Evolutionary conservation across 495 filamentous ascomycete species (phyloP).

Genomic region (Podospora pseudoanserina): DNA sequence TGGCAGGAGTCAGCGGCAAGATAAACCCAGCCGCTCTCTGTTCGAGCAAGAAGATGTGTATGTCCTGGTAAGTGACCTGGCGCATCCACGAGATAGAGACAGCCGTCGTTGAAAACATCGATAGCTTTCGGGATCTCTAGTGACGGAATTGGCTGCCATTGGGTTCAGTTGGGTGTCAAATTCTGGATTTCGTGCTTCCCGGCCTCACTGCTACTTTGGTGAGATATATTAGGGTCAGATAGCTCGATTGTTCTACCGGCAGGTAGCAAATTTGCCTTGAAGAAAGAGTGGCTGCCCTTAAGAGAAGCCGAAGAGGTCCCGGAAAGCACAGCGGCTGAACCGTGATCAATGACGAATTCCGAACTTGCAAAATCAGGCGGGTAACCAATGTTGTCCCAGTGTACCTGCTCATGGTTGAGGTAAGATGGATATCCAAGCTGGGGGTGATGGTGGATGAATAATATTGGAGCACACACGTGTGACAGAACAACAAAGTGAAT

Average conservation of each 20-base stretch:
- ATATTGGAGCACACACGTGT: constrained; percentile 27
- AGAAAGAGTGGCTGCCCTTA: constrained; percentile 38
- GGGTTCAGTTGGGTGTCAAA: neutral
- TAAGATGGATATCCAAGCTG: neutral
- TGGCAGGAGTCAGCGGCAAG: constrained; percentile 46
- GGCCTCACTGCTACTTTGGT: neutral
- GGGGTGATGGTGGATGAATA: neutral
- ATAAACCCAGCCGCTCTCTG: constrained; percentile 32
- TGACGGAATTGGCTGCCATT: constrained; percentile 25
- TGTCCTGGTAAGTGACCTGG: constrained; percentile 47
- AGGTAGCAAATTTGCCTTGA: constrained; percentile 39
- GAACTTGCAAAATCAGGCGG: constrained; percentile 37
- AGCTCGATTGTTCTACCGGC: constrained; percentile 36
- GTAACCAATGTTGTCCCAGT: constrained; percentile 45
- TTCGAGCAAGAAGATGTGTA: constrained; percentile 39
- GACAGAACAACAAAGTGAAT: constrained; percentile 41
- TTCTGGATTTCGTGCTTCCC: neutral
- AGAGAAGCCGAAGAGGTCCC: constrained; percentile 21
- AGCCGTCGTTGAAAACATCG: constrained; percentile 41
- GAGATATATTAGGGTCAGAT: constrained; percentile 16
- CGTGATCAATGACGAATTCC: constrained; percentile 39
- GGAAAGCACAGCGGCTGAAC: constrained; percentile 31
- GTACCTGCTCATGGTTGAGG: constrained; percentile 23
- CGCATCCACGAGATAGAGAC: constrained; percentile 39
- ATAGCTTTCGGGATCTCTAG: constrained; percentile 29